Evolutionary conservation across 2,329 filamentous ascomycete species (phyloP), one percentile per base, ranked within the genome.

Genomic region (Fusarium equiseti): DNA sequence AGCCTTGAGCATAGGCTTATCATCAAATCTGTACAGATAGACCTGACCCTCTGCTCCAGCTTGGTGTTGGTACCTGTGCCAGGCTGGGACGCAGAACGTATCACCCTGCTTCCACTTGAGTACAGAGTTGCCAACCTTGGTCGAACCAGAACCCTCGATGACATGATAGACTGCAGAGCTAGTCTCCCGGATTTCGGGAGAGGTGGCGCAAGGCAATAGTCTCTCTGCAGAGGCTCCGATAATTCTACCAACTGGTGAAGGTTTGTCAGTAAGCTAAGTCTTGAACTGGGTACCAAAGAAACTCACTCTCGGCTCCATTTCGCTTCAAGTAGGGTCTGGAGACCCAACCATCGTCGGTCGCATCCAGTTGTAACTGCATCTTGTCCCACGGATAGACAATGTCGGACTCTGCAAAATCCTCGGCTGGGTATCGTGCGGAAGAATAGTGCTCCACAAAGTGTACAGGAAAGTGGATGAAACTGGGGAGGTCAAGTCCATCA

Each of bases 1-100:
- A 0, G 82, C 77, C 13, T 78, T 81, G 5, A 88, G 76, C 85
- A 89, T 87, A 0, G 86, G 86, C 77, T 83, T 84, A 66, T 89
- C 87, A 66, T 87, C 82, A 64, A 88, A 87, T 1, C 83, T 79
- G 64, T 87, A 88, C 29, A 88, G 66, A 70, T 88, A 88, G 0
- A 83, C 83, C 1, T 76, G 77, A 4, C 61, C 65, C 2, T 60
- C 53, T 0, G 3, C 4, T 15, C 75, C 75, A 3, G 85, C 82
- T 56, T 81, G 81, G 68, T 87, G 85, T 71, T 85, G 80, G 63
- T 85, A 86, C 15, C 63, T 73, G 52, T 86, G 76, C 86, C 87
- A 88, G 0, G 85, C 75, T 0, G 86, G 87, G 15, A 89, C 78
- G 65, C 83, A 86, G 62, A 89, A 88, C 0, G 85, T 88, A 72